phyloP scores from a whole-genome alignment of 306 rosid species.

The Acmispon strigosus region DNA sequence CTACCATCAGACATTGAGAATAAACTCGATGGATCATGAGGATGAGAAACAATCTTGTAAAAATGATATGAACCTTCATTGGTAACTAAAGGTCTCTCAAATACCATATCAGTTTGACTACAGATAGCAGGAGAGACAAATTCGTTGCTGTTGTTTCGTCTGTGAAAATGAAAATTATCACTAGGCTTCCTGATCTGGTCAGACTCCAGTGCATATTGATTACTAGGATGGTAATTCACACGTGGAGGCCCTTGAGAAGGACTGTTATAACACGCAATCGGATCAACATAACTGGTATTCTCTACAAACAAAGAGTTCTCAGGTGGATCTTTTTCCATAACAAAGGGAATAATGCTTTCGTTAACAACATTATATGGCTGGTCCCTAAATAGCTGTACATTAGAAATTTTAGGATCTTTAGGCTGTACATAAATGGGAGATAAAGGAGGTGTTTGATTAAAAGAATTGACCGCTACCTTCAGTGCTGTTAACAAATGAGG shows the following conservation, averaged over 20 bases:
- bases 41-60: conserved; percentile 33
- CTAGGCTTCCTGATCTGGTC: conserved; percentile 30
- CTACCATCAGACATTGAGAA: conserved; percentile 25
- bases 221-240: conserved; percentile 36
- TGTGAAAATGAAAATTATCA: conserved; percentile 32
- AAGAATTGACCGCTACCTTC: conserved; percentile 40
- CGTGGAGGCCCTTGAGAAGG: conserved; percentile 38
- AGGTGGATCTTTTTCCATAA: conserved; percentile 33
- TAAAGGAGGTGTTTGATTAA: conserved; percentile 37
- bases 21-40: conserved; percentile 21
- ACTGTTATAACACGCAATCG: conserved; percentile 32
- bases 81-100: conserved; percentile 28
- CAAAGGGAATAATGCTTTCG: conserved; percentile 39
- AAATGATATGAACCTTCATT: conserved; percentile 33
- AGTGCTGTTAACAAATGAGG: conserved; percentile 42
- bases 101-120: conserved; percentile 30
- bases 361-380: conserved; percentile 29
- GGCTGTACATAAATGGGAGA: conserved; percentile 37
- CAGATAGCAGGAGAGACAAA: conserved; percentile 30
- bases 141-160: conserved; percentile 39
- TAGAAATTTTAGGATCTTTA: conserved; percentile 40
- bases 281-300: conserved; percentile 41
- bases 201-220: conserved; percentile 31
- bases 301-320: conserved; percentile 44
- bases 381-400: conserved; percentile 28